Evolutionary conservation across 2,329 filamentous ascomycete genomes (phyloP).

Genomic region (Aspergillus sp.): DNA sequence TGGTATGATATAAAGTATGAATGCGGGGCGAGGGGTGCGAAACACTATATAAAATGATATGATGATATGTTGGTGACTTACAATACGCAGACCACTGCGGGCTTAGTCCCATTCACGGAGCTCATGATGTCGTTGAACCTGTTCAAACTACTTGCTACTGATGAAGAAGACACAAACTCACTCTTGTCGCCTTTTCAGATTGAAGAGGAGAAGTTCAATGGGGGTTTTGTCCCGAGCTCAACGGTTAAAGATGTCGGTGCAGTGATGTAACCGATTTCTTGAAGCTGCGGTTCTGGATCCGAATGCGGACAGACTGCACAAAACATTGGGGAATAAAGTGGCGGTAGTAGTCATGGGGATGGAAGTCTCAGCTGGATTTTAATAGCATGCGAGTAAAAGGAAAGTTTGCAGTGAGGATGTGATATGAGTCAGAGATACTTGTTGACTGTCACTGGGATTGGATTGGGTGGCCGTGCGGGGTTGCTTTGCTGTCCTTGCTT

Average conservation of each 20-base stretch:
- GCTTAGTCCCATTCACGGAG: constrained; percentile 23
- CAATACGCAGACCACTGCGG: constrained; percentile 85
- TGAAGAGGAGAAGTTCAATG: constrained; percentile 12
- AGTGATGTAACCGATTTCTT: neutral
- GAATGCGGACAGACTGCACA: neutral
- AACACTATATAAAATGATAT: neutral
- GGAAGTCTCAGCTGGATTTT: neutral
- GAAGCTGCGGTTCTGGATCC: neutral
- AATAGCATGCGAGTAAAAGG: no score
- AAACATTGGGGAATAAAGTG: neutral
- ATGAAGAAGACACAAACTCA: no score
- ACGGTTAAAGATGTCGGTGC: neutral
- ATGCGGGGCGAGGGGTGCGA: constrained; percentile 4
- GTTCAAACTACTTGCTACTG: neutral
- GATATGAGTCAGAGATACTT: no score
- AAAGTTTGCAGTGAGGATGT: no score
- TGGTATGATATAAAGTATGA: no score
- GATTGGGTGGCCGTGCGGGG: neutral
- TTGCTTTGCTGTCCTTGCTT: no score
- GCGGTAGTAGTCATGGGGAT: neutral
- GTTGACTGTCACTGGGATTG: no score
- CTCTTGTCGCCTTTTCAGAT: neutral
- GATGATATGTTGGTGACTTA: constrained; percentile 38
- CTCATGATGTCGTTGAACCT: neutral
- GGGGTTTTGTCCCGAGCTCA: neutral